Evolutionary conservation across 2,329 filamentous ascomycete species (phyloP), one percentile per base, ranked within the genome.

Genomic region (Mycocentrospora acerina): DNA sequence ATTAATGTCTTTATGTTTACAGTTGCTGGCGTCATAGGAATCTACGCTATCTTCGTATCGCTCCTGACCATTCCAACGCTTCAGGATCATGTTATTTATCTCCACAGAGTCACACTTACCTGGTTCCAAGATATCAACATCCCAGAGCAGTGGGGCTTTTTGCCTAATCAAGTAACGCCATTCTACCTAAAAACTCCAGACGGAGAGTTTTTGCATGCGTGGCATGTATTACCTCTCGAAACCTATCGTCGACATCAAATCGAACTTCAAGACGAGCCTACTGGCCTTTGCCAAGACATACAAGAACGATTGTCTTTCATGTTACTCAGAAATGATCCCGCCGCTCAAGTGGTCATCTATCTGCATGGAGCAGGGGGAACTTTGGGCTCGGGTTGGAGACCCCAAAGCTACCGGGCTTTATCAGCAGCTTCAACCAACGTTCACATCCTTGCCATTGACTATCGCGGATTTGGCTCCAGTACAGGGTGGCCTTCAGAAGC

Each of bases 291-390:
- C 14, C 33, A 69, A 2, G 75, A 86, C 46, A 73, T 87, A 38
- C 77, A 75, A 3, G 57, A 71, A 11, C 78, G 78, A 0, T 69
- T 77, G 24, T 79, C 78, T 2, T 86, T 88, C 51, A 71, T 71
- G 18, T 67, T 88, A 2, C 68, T 89, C 2, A 77, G 71, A 42
- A 73, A 80, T 13, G 83, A 88, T 53, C 81, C 83, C 1, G 71
- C 81, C 11, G 76, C 82, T 7, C 76, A 77, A 16, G 69, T 88
- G 2, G 74, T 88, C 4, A 71, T 88, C 2, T 83, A 80, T 63
- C 65, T 83, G 10, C 79, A 83, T 42, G 80, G 79, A 4, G 74
- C 79, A 1, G 74, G 67, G 7, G 80, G 79, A 0, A 82, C 77
- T 0, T 60, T 83, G 6, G 80, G 69, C 0, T 81, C 76, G 2